Base-by-base conservation (phyloP, 2,329 filamentous ascomycete species). In the Botryotinia globosa region DNA sequence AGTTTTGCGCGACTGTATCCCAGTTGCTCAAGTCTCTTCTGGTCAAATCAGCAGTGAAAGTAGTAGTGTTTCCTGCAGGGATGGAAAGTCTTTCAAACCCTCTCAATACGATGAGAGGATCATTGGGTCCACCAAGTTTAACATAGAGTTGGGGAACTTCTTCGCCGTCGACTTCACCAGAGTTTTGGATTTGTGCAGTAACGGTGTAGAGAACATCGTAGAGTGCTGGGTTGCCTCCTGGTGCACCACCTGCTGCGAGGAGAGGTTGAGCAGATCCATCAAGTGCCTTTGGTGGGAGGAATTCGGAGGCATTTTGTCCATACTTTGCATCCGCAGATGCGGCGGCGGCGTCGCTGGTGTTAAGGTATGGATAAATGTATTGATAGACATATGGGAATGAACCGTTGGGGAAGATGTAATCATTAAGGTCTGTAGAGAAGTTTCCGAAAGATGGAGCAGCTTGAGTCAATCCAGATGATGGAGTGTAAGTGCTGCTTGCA, bases 21-120 rank as follows among this genome's bases (percentile, higher is more conserved):
- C 95, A 98, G 84, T 94, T 96, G 80, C 91, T 94, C 72, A 98
- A 77, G 79, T 98, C 95, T 72, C 94, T 89, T 56, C 94, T 87
- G 9, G 90, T 94, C 72, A 98, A 82, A 25, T 90, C 87, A 0
- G 88, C 90, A 0, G 82, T 85, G 84, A 96, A 97, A 2, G 85
- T 88, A 5, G 84, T 85, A 69, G 86, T 89, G 81, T 89, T 81
- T n/a, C 93, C 93, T 0, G 93, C 87, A 6, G 87, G 85, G 75
- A 98, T 90, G 67, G 85, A 86, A 73, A 97, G 82, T 64, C 93
- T 89, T 73, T 97, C 92, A 79, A 98, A 98, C 62, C 91, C 91
- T 74, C 95, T 90, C 22, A 98, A 89, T 4, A 90, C 85, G 39
- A 86, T 83, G 4, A 84, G 82, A 4, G 90, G 88, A 79, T 98